Evolutionary conservation across 345 rosid species (phyloP).

Genomic region (Melaleuca quinquenervia): DNA sequence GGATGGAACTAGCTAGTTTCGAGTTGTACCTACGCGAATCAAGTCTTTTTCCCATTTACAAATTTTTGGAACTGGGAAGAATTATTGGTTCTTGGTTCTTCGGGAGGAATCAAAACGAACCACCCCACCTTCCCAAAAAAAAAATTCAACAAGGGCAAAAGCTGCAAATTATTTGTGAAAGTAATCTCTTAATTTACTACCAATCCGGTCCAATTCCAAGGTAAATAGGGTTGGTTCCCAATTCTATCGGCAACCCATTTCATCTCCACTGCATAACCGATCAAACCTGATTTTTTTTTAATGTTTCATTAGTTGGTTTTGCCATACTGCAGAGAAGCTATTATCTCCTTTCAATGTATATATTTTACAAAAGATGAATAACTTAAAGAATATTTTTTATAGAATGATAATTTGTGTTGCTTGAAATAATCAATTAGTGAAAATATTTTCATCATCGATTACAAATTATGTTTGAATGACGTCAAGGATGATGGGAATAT

Average conservation of each 20-base stretch:
- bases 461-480: not conserved
- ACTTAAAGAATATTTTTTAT: not conserved
- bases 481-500: not conserved
- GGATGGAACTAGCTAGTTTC: fast-evolving
- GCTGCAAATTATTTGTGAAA: not conserved
- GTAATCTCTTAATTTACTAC: not conserved
- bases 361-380: fast-evolving
- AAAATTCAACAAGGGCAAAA: not conserved
- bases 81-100: not conserved
- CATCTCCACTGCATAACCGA: not conserved
- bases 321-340: not conserved
- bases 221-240: fast-evolving
- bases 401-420: no score
- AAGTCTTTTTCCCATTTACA: no score
- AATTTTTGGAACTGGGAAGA: not conserved
- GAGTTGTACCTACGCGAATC: not conserved
- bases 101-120: not conserved
- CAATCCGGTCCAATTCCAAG: fast-evolving
- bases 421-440: no score
- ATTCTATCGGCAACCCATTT: not conserved
- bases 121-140: no score
- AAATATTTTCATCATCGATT: not conserved
- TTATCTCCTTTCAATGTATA: not conserved
- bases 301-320: not conserved
- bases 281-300: no score